Evolutionary conservation across 2,329 filamentous ascomycete genomes (phyloP), one percentile per base, ranked within the genome.

Genomic region (Ascochyta rabiei): DNA sequence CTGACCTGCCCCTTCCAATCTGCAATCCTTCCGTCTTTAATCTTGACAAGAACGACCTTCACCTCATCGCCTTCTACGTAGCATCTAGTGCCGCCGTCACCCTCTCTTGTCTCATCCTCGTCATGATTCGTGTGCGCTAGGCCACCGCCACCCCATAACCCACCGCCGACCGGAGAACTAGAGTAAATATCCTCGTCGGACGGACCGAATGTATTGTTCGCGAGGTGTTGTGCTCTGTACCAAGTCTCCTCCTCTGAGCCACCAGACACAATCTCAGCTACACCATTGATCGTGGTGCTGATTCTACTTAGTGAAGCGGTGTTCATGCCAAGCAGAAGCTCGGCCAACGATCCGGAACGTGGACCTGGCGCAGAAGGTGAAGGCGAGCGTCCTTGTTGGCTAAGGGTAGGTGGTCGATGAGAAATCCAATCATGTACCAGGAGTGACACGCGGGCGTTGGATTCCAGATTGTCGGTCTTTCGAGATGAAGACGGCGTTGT

Each of bases 361-460:
- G 72, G 68, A 7, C 59, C 63, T 44, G 62, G 58, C 35, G 85
- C 44, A 83, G 88, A 16, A 80, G 85, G 87, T 34, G 86, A 89
- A 58, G 85, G 87, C 45, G 80, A 83, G 57, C 80, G 82, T 54
- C 72, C 79, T 65, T 72, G 62, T 21, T 72, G 68, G 35, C 59
- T 83, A 47, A 89, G 85, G 7, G 89, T 92, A 0, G 91, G 90
- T 1, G 93, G 93, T 2, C 95, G 88, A 75, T 96, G 91, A 1
- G 91, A 96, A 54, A 96, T 89, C 95, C 93, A 99, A 78, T 98
- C 95, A 78, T 99, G 95, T 6, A 98, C 95, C n/a, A 98, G 85
- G 12, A 98, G 82, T 3, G 91, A 96, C 59, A 99, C 92, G 61
- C 89, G 89, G 0, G 92, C 89, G 73, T 99, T 99, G 31, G 84